phyloP scores from a whole-genome alignment of 83 land plant species.

The Picea abies region DNA sequence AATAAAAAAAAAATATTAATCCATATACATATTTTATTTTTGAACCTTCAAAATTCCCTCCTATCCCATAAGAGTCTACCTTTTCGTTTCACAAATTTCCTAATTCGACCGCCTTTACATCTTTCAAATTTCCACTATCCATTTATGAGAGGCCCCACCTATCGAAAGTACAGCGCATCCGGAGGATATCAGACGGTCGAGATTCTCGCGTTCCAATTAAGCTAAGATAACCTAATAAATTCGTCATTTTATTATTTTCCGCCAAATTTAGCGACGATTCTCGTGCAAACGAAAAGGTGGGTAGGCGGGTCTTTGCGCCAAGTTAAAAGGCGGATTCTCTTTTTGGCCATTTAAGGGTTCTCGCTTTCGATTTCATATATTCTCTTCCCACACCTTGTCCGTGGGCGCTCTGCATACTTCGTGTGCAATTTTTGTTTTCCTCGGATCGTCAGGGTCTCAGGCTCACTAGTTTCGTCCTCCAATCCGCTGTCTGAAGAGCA shows the following conservation, averaged over 20 bases:
- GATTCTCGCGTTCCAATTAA: background rate
- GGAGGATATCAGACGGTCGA: constrained; percentile 1
- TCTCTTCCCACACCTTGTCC: background rate
- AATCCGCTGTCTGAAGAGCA: background rate
- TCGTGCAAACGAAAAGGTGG: background rate
- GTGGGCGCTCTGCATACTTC: no score
- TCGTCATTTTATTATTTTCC: no score
- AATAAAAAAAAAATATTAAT: no score
- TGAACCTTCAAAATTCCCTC: no score
- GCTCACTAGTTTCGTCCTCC: background rate
- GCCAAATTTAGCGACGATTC: background rate
- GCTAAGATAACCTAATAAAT: constrained; percentile 16
- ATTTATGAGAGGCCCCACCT: background rate
- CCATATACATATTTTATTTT: no score
- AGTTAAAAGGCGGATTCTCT: background rate
- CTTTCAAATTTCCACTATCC: background rate
- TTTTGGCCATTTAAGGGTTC: background rate
- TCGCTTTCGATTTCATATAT: background rate
- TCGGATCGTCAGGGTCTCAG: background rate
- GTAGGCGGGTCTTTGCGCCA: no score
- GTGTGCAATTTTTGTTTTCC: background rate
- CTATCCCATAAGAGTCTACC: no score
- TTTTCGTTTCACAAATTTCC: no score
- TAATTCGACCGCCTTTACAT: constrained; percentile 2
- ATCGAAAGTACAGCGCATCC: background rate